These are phyloP conservation scores for Pouteria glomerata DNA, from an alignment of 148 eudicot species.

Conservation along the genomic window DNA sequence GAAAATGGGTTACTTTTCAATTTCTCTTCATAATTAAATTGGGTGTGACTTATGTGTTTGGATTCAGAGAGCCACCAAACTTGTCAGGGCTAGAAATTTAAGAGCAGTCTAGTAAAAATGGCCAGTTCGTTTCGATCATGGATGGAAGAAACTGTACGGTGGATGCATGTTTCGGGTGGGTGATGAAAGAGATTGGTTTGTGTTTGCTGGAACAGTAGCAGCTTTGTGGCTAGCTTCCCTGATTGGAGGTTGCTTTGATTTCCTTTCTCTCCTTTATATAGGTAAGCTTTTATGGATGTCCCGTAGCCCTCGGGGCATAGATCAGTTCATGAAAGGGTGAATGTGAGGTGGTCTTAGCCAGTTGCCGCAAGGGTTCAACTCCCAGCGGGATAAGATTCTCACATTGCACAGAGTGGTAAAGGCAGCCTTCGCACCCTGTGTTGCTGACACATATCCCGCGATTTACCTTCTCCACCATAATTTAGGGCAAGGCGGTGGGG, in stretches of 20 bases:
- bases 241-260: conserved; percentile 18
- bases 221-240: conserved; percentile 27
- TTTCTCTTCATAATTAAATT: neutral
- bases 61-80: conserved; percentile 28
- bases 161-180: conserved; percentile 39
- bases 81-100: conserved; percentile 31
- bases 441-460: too few species aligned
- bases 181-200: conserved; percentile 28
- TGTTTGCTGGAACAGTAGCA: conserved; percentile 20
- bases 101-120: conserved; percentile 17
- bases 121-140: conserved; percentile 3
- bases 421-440: too few species aligned
- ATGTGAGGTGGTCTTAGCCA: too few species aligned
- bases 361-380: too few species aligned
- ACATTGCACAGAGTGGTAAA: too few species aligned
- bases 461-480: too few species aligned
- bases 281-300: conserved; percentile 15
- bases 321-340: too few species aligned
- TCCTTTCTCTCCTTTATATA: conserved; percentile 29
- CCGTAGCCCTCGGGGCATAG: too few species aligned
- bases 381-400: too few species aligned
- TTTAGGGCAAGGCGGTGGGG: too few species aligned
- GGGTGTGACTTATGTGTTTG: neutral
- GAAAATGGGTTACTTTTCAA: too few species aligned
- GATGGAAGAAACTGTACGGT: conserved; percentile 19